Evolutionary conservation across 164 flowering plant genomes (phyloP).

Genomic region (Cinnamomum chago): DNA sequence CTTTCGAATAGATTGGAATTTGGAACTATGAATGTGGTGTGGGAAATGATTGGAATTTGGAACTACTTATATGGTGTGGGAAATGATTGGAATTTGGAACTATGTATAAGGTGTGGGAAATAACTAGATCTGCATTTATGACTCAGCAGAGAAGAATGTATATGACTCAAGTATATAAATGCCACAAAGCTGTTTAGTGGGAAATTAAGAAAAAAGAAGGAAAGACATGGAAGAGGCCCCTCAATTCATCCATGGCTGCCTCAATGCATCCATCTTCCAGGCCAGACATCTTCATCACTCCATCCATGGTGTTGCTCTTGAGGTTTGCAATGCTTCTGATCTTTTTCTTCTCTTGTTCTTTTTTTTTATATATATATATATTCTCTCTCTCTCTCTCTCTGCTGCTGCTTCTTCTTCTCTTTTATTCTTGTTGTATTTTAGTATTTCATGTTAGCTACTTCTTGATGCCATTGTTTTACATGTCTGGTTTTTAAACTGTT

Average conservation of each 20-base stretch:
- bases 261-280: slow-evolving; percentile 4
- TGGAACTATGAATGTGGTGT: background rate
- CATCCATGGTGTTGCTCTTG: slow-evolving; percentile 2
- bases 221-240: background rate
- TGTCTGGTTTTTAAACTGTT: no score
- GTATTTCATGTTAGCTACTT: no score
- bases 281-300: slow-evolving; percentile 4
- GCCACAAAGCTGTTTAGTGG: background rate
- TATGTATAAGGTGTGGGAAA: background rate
- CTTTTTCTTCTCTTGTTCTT: no score
- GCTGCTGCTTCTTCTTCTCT: no score
- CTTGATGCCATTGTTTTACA: no score
- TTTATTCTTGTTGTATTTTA: no score
- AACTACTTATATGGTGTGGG: background rate
- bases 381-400: slow-evolving; percentile 3
- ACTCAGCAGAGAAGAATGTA: background rate
- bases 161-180: background rate
- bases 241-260: slow-evolving; percentile 11
- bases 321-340: background rate
- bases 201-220: background rate
- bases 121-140: background rate
- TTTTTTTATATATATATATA: background rate
- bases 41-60: background rate
- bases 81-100: no score
- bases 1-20: no score